These are phyloP conservation scores for Lecanicillium sp. DNA, from an alignment of 2,329 filamentous ascomycete species.

Conservation along the genomic window DNA sequence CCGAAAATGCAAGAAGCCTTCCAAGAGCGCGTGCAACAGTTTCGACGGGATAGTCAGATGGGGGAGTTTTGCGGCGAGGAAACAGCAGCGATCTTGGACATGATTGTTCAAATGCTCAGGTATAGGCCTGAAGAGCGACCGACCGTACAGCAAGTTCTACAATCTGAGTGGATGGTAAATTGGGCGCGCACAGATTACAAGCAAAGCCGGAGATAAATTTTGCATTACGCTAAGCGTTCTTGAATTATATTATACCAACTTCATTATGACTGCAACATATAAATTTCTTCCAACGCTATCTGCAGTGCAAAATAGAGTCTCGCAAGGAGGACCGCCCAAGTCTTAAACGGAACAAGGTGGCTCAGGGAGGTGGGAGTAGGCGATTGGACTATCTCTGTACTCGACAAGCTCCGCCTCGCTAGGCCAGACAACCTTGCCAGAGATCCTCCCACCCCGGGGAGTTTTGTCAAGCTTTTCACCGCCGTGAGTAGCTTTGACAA, in stretches of 20 bases:
- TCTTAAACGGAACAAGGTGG: no score
- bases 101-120: slow-evolving; percentile 22
- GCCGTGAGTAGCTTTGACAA: no score
- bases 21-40: slow-evolving; percentile 16
- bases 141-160: slow-evolving; percentile 19
- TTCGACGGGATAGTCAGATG: slow-evolving; percentile 11
- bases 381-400: not conserved
- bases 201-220: no score
- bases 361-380: no score
- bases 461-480: not conserved
- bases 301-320: no score
- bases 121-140: slow-evolving; percentile 20
- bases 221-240: no score
- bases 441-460: slow-evolving; percentile 1
- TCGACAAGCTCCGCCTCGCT: not conserved
- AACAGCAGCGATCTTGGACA: slow-evolving; percentile 14
- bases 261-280: no score
- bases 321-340: no score
- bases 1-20: slow-evolving; percentile 19
- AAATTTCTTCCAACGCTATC: no score
- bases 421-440: slow-evolving; percentile 5
- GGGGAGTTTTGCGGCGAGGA: slow-evolving; percentile 14
- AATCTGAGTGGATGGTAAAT: slow-evolving; percentile 25
- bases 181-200: no score
- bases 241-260: no score